phyloP scores from a whole-genome alignment of 2,329 filamentous ascomycete genomes.

The Colletotrichum caudatum region DNA sequence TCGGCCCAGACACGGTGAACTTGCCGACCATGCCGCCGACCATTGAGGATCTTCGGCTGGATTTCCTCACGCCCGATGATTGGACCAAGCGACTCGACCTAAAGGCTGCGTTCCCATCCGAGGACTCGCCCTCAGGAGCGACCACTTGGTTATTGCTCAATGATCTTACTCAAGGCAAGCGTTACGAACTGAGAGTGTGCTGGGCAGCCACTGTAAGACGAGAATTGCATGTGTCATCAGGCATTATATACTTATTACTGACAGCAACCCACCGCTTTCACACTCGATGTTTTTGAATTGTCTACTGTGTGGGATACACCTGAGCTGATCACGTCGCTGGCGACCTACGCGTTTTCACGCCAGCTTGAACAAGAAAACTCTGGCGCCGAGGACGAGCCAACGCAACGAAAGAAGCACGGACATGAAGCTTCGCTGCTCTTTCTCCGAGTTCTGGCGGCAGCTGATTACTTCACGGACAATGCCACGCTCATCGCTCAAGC shows the following conservation, averaged over 20 bases:
- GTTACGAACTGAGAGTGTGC: slow-evolving; percentile 93
- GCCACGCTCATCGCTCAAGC: slow-evolving; percentile 79
- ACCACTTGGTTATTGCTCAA: slow-evolving; percentile 85
- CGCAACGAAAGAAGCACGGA: slow-evolving; percentile 40
- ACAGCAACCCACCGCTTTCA: slow-evolving; percentile 89
- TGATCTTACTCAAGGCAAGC: slow-evolving; percentile 74
- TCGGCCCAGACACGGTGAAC: slow-evolving; percentile 71
- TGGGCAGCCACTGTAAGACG: slow-evolving; percentile 89
- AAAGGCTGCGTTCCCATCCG: slow-evolving; percentile 74
- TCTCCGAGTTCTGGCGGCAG: slow-evolving; percentile 79
- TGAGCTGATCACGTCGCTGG: slow-evolving; percentile 73
- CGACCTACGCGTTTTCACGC: slow-evolving; percentile 68
- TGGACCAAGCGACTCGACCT: slow-evolving; percentile 72
- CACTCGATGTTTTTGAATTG: slow-evolving; percentile 73
- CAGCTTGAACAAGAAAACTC: slow-evolving; percentile 48
- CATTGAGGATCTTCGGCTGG: slow-evolving; percentile 72
- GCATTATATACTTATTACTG: slow-evolving; percentile 30
- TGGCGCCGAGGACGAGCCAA: slow-evolving; percentile 37
- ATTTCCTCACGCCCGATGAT: slow-evolving; percentile 70
- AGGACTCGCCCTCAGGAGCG: slow-evolving; percentile 64
- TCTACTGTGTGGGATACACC: slow-evolving; percentile 71
- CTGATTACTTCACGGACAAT: slow-evolving; percentile 87
- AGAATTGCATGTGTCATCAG: slow-evolving; percentile 15
- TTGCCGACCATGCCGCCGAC: slow-evolving; percentile 68
- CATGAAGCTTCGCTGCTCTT: slow-evolving; percentile 69